Evolutionary conservation across 306 rosid genomes (phyloP).

Genomic region (Malus sylvestris): DNA sequence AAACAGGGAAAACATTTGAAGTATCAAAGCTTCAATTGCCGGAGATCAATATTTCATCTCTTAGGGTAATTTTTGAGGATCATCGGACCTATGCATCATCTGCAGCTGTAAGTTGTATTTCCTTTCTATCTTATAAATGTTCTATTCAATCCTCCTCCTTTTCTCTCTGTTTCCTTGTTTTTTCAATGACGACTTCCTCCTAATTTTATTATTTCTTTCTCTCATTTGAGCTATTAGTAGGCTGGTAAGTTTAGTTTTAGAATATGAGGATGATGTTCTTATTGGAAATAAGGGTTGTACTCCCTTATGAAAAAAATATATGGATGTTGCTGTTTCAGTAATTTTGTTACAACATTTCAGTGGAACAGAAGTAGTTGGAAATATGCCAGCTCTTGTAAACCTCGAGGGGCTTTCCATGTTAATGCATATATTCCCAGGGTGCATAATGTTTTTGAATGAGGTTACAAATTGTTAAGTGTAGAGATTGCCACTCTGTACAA

Average conservation of each 20-base stretch:
- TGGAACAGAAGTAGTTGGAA: background rate
- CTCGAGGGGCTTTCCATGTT: background rate
- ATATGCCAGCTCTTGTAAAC: background rate
- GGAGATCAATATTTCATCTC: constrained; percentile 68
- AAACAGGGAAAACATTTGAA: constrained; percentile 72
- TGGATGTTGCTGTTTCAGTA: background rate
- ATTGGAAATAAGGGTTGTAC: background rate
- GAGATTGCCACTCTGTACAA: background rate
- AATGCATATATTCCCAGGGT: constrained; percentile 7
- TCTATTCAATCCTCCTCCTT: background rate
- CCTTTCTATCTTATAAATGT: background rate
- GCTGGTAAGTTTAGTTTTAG: background rate
- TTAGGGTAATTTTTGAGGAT: constrained; percentile 79
- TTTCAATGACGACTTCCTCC: background rate
- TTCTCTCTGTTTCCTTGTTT: background rate
- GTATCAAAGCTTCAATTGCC: constrained; percentile 82
- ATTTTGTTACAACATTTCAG: background rate
- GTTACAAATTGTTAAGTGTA: background rate
- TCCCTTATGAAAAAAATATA: background rate
- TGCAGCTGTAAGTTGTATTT: constrained; percentile 65
- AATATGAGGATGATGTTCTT: background rate
- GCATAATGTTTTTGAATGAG: background rate
- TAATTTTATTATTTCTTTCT: background rate
- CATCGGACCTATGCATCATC: constrained; percentile 89
- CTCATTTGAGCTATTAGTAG: background rate